phyloP scores from a whole-genome alignment of 345 rosid species.

The Eucalyptus sp. region DNA sequence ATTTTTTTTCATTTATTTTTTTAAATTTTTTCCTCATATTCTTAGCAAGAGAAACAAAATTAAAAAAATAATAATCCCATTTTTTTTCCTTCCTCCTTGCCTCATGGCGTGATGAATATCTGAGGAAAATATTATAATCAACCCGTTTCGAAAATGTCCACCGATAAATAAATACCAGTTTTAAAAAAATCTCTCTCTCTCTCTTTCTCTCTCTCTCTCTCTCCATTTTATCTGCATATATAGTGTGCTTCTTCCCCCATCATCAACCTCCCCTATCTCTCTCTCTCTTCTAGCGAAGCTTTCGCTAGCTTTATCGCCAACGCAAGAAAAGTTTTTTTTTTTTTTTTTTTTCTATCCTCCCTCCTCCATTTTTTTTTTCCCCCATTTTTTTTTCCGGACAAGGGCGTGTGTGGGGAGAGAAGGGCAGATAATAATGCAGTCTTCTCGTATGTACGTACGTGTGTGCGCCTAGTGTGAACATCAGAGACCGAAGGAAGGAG shows the following conservation, averaged over 20 bases:
- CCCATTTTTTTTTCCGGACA: not conserved
- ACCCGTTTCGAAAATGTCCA: not conserved
- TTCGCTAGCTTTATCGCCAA: conserved; percentile 5
- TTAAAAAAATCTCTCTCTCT: not conserved
- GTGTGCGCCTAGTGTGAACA: not conserved
- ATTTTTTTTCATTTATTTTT: not conserved
- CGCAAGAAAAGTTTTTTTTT: not conserved
- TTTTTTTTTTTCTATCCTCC: not conserved
- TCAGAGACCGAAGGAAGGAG: not conserved
- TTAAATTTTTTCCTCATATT: not conserved
- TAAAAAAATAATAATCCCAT: not conserved
- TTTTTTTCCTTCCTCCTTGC: not conserved
- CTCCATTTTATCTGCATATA: not conserved
- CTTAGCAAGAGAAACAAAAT: not conserved
- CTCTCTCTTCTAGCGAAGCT: not conserved
- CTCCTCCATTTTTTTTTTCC: not conserved
- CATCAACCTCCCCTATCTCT: not conserved
- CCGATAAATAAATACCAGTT: not conserved
- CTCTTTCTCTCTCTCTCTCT: not conserved
- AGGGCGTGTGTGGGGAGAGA: not conserved
- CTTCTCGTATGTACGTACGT: not conserved
- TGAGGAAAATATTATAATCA: not conserved
- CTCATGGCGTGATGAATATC: not conserved
- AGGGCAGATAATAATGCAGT: not conserved
- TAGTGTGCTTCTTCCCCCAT: not conserved